These are phyloP conservation scores for Conringia planisiliqua DNA, from an alignment of 345 rosid species.

Conservation along the genomic window DNA sequence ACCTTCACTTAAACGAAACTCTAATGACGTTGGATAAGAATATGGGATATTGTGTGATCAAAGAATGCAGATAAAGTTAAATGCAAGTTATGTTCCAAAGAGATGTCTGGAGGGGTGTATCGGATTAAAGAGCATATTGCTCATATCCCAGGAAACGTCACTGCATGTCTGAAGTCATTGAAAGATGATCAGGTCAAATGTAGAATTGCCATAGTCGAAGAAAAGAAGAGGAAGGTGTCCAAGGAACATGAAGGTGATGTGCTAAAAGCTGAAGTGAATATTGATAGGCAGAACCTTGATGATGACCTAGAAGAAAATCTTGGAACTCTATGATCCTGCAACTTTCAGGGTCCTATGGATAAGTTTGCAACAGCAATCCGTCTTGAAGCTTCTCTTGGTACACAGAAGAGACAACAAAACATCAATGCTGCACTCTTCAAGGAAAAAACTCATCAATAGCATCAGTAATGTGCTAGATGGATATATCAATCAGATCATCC, in stretches of 20 bases:
- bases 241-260: neutral
- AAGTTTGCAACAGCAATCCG: neutral
- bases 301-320: neutral
- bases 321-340: neutral
- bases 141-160: neutral
- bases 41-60: neutral
- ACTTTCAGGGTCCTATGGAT: neutral
- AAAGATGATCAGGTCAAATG: neutral
- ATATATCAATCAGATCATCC: neutral
- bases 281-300: neutral
- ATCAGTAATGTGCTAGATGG: slow-evolving; percentile 2
- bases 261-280: neutral
- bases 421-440: neutral
- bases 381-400: neutral
- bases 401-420: neutral
- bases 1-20: neutral
- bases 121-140: neutral
- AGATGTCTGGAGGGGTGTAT: neutral
- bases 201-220: neutral
- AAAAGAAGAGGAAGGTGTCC: neutral
- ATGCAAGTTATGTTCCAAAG: neutral
- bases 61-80: neutral
- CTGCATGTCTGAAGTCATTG: neutral
- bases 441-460: neutral
- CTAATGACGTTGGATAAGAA: neutral